Evolutionary conservation across 176 grass and related monocot species (phyloP), one percentile per base, ranked within the genome.

Genomic region (Oryza nivara): DNA sequence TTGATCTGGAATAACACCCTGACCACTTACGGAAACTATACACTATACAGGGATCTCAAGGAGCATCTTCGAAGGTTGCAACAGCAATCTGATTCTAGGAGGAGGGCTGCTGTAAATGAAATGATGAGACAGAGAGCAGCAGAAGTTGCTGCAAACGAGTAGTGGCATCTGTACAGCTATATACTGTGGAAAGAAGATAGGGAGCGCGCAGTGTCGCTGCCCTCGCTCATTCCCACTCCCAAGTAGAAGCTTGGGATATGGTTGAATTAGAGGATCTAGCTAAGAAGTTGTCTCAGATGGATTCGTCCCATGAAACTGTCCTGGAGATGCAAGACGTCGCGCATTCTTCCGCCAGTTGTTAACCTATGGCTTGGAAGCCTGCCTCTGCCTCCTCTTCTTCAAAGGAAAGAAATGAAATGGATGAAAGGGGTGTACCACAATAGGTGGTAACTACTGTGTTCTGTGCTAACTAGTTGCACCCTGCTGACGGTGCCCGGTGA

Each of bases 111-210:
- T 70, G 93, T 99, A 56, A 99, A 95, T 84, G 97, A 99, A 85
- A 98, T 98, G 96, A 95, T 98, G 96, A 98, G 96, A 78, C 93
- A 98, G 44, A 94, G 96, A 83, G 91, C 92, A 44, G 95, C 92
- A 2, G 95, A 97, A 87, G 90, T 97, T 68, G 92, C 96, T 52
- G 90, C 86, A 75, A 92, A 78, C 30, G 81, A 82, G 54, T 87
- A 92, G 78, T 86, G 72, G 85, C 81, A 68, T 79, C 78, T 88
- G 88, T 93, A 90, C 85, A 90, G 77, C 74, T 90, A 86, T 86
- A 89, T 75, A 49, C 82, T 81, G 71, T 89, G 72, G 87, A 89
- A 83, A 84, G 87, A 89, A 86, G 87, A 84, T 89, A 84, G 76
- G 66, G 80, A 87, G 80, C 45, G 75, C 68, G 80, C 76, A 84